Conservation (phyloP, 2,329 filamentous ascomycete species). For the Atkinsonella texensis region DNA sequence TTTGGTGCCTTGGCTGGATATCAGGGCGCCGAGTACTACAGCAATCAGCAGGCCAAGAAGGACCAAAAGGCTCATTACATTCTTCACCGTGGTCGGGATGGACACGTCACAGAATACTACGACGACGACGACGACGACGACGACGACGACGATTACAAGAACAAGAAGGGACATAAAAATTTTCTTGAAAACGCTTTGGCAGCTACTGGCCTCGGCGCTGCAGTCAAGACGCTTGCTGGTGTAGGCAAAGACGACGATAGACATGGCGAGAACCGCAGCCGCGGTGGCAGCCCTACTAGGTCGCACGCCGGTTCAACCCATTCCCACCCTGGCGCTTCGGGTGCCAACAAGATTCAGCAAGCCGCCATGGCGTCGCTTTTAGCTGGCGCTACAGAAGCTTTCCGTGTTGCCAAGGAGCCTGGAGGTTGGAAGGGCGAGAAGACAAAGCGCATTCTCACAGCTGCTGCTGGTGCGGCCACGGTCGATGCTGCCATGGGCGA, state of each 20-base stretch:
- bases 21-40: slow-evolving; percentile 50
- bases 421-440: slow-evolving; percentile 87
- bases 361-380: slow-evolving; percentile 84
- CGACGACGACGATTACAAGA: slow-evolving; percentile 29
- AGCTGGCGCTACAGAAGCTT: slow-evolving; percentile 84
- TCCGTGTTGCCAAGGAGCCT: slow-evolving; percentile 77
- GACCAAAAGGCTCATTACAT: slow-evolving; percentile 42
- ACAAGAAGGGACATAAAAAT: slow-evolving; percentile 50
- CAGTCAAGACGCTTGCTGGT: slow-evolving; percentile 46
- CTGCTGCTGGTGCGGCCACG: slow-evolving; percentile 73
- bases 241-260: slow-evolving; percentile 28
- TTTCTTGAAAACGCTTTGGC: slow-evolving; percentile 52
- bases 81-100: slow-evolving; percentile 41
- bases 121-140: slow-evolving; percentile 36
- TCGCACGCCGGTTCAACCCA: slow-evolving; percentile 41
- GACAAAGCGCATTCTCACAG: slow-evolving; percentile 81
- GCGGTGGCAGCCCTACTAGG: slow-evolving; percentile 31
- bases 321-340: slow-evolving; percentile 28
- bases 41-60: slow-evolving; percentile 46
- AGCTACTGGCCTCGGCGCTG: slow-evolving; percentile 49
- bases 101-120: slow-evolving; percentile 41
- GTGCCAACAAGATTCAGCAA: slow-evolving; percentile 58
- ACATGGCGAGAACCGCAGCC: slow-evolving; percentile 31
- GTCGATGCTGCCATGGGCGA: slow-evolving; percentile 67
- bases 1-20: slow-evolving; percentile 54